Evolutionary conservation across 1,284 basidiomycete genomes (phyloP).

Genomic region (Tylopilus sp.): DNA sequence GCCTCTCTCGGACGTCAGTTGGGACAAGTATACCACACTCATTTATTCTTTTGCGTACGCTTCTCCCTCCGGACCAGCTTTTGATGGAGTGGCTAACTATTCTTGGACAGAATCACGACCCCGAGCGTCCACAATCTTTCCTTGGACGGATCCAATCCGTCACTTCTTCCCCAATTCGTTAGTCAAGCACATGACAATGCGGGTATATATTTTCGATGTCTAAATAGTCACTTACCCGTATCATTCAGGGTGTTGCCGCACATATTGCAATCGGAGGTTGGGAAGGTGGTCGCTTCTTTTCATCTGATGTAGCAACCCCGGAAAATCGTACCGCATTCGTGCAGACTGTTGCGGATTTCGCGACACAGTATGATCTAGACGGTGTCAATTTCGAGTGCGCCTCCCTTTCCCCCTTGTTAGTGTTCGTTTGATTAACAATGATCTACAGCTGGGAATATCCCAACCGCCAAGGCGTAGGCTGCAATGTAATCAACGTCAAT

Average conservation of each 20-base stretch:
- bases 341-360: constrained; percentile 58
- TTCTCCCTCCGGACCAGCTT: neutral
- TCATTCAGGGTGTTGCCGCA: constrained; percentile 56
- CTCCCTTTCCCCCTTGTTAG: neutral
- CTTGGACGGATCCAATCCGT: constrained; percentile 39
- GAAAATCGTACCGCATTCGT: constrained; percentile 65
- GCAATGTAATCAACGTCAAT: constrained; percentile 40
- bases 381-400: constrained; percentile 29
- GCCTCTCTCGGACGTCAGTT: constrained; percentile 41
- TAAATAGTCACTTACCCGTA: neutral
- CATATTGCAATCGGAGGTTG: constrained; percentile 80
- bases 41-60: constrained; percentile 42
- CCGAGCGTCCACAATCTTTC: constrained; percentile 39
- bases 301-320: constrained; percentile 56
- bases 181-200: constrained; percentile 46
- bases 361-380: constrained; percentile 44
- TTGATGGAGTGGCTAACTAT: neutral
- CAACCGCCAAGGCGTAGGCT: constrained; percentile 40
- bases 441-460: constrained; percentile 52
- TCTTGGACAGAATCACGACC: constrained; percentile 39
- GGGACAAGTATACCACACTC: constrained; percentile 50
- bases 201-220: neutral
- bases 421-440: neutral
- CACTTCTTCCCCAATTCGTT: constrained; percentile 50
- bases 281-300: constrained; percentile 71